Evolutionary conservation across 202 grass and related monocot genomes (phyloP).

Genomic region (Setaria viridis): DNA sequence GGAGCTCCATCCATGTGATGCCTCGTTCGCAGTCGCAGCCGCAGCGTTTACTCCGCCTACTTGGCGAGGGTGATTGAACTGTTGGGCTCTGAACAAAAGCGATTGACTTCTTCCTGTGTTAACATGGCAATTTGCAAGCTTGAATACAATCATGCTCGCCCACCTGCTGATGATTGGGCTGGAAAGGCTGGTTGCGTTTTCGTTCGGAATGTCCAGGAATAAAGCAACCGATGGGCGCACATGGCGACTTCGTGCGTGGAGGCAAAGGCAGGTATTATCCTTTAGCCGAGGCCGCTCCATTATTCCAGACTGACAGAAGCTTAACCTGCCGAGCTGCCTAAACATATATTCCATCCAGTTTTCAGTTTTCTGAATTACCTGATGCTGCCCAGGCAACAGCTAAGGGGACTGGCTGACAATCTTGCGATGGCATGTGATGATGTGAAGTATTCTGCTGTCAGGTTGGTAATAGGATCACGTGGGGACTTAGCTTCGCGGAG

Average conservation of each 20-base stretch:
- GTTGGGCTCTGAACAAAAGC: slow-evolving; percentile 5
- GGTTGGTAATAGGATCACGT: not conserved
- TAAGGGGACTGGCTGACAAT: not conserved
- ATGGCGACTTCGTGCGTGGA: slow-evolving; percentile 43
- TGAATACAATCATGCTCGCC: not conserved
- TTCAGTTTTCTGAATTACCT: not conserved
- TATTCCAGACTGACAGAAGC: not conserved
- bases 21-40: not conserved
- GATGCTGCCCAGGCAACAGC: not conserved
- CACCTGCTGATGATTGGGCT: slow-evolving; percentile 36
- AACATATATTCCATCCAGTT: not conserved
- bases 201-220: slow-evolving; percentile 35
- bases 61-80: slow-evolving; percentile 1
- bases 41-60: not conserved
- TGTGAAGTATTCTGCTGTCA: too few species aligned
- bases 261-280: slow-evolving; percentile 44
- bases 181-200: slow-evolving; percentile 31
- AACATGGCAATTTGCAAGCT: slow-evolving; percentile 43
- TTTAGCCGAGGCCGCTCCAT: not conserved
- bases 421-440: not conserved
- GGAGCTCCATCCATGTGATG: slow-evolving; percentile 23
- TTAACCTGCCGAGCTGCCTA: not conserved
- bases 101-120: slow-evolving; percentile 25
- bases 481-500: not conserved
- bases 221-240: slow-evolving; percentile 47